phyloP scores from a whole-genome alignment of 805 yeast species.

The Hanseniaspora lachancei region DNA sequence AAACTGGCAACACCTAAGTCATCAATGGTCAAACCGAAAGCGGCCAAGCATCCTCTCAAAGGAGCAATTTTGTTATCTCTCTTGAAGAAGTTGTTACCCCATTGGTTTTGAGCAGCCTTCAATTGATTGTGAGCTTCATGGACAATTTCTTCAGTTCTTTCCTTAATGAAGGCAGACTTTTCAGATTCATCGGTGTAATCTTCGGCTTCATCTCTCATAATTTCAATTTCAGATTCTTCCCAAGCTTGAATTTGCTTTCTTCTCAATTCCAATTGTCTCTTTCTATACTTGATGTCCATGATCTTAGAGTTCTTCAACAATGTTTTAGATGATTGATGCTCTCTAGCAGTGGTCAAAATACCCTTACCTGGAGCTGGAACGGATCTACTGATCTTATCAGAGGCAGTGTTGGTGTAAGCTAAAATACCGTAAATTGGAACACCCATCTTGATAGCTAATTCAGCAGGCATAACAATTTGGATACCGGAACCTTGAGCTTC shows the following conservation, averaged over 20 bases:
- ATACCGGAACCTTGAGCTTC: conserved; percentile 99
- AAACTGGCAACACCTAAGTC: conserved; percentile 93
- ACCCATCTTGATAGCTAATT: conserved; percentile 92
- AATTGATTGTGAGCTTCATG: conserved; percentile 77
- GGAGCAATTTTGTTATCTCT: conserved; percentile 92
- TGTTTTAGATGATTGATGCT: conserved; percentile 47
- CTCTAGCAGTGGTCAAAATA: conserved; percentile 94
- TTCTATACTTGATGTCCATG: conserved; percentile 83
- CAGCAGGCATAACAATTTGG: conserved; percentile 91
- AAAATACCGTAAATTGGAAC: conserved; percentile 95
- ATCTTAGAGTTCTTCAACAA: conserved; percentile 65
- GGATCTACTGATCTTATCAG: conserved; percentile 97
- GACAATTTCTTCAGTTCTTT: conserved; percentile 76
- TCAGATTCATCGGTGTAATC: conserved; percentile 31
- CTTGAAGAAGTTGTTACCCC: conserved; percentile 91
- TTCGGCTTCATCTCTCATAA: conserved; percentile 57
- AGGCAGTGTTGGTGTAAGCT: conserved; percentile 90
- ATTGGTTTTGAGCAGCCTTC: conserved; percentile 76
- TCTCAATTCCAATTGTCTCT: conserved; percentile 76
- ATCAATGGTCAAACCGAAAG: conserved; percentile 84
- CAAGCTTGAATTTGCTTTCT: conserved; percentile 63
- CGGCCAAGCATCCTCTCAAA: conserved; percentile 89
- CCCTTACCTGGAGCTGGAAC: conserved; percentile 99
- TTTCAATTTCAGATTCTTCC: conserved; percentile 69
- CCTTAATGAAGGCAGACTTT: conserved; percentile 51